Percentiles rank a stretch among this genome's conserved stretches.
Evolutionary conservation across 1,284 basidiomycete genomes (phyloP).

Genomic region (Pseudozyma hubeiensis): DNA sequence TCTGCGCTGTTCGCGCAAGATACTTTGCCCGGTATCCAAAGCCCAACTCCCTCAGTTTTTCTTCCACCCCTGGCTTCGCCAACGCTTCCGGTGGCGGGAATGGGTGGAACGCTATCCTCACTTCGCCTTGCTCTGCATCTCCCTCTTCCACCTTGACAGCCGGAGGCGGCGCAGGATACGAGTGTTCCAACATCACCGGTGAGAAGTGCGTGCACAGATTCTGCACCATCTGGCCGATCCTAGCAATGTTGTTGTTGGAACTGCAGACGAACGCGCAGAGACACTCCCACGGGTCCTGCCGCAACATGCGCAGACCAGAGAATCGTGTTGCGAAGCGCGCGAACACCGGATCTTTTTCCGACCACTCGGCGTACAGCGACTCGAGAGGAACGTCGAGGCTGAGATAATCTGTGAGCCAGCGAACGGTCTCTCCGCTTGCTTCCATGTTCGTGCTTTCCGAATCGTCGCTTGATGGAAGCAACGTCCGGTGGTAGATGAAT

Average conservation of each 20-base stretch:
- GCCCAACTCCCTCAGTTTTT: constrained; percentile 79
- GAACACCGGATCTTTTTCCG: constrained; percentile 80
- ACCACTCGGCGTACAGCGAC: constrained; percentile 84
- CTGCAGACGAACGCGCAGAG: constrained; percentile 85
- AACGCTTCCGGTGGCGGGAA: constrained; percentile 84
- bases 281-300: constrained; percentile 90
- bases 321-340: constrained; percentile 75
- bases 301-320: constrained; percentile 76
- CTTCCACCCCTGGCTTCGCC: constrained; percentile 73
- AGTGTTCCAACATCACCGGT: constrained; percentile 72
- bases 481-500: constrained; percentile 58
- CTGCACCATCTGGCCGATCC: constrained; percentile 68
- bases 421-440: constrained; percentile 72
- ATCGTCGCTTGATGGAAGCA: constrained; percentile 20
- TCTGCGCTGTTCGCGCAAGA: constrained; percentile 83
- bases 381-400: constrained; percentile 82
- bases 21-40: constrained; percentile 96
- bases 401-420: constrained; percentile 89
- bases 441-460: neutral
- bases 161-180: constrained; percentile 54
- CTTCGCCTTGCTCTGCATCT: constrained; percentile 24
- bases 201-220: constrained; percentile 71
- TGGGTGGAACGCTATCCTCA: constrained; percentile 76
- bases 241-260: constrained; percentile 88
- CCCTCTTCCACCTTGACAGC: constrained; percentile 15